Evolutionary conservation across 371 early-diverging fungal species (phyloP).

Genomic region (Syncephalastrum contaminatum): DNA sequence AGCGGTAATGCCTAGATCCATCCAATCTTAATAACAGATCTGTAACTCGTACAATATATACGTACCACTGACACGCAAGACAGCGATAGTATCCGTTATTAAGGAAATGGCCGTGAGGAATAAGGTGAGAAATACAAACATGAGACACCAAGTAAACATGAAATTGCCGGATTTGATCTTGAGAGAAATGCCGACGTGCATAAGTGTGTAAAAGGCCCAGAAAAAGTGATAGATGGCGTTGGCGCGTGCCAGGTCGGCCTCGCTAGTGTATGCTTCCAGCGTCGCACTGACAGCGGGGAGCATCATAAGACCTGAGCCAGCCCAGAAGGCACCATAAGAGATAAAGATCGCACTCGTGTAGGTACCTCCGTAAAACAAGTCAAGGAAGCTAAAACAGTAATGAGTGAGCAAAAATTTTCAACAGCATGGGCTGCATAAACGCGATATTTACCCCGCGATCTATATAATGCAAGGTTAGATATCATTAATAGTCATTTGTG

Average conservation of each 20-base stretch:
- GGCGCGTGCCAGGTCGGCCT: constrained; percentile 24
- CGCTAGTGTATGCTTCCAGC: constrained; percentile 18
- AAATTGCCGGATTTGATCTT: constrained; percentile 28
- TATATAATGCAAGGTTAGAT: not conserved
- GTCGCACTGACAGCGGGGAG: constrained; percentile 26
- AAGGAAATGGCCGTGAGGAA: constrained; percentile 31
- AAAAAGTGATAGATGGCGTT: constrained; percentile 28
- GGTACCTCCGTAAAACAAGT: constrained; percentile 11
- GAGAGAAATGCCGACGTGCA: constrained; percentile 34
- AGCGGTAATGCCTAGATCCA: constrained; percentile 27
- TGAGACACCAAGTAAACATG: constrained; percentile 29
- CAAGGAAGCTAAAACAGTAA: constrained; percentile 3
- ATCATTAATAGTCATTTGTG: not conserved
- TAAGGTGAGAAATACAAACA: constrained; percentile 36
- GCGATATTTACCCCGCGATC: constrained; percentile 16
- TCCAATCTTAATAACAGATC: too few relatives aligned
- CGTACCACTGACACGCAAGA: constrained; percentile 17
- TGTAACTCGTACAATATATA: too few relatives aligned
- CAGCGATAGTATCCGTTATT: constrained; percentile 22
- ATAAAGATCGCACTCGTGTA: constrained; percentile 28
- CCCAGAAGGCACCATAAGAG: constrained; percentile 30
- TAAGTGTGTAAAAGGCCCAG: constrained; percentile 37
- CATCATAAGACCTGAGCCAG: constrained; percentile 18
- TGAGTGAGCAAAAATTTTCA: not conserved
- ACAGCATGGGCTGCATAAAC: too few relatives aligned